Evolutionary conservation across 208 protist species (phyloP).

Genomic region (Endotrypanum monterogeii): DNA sequence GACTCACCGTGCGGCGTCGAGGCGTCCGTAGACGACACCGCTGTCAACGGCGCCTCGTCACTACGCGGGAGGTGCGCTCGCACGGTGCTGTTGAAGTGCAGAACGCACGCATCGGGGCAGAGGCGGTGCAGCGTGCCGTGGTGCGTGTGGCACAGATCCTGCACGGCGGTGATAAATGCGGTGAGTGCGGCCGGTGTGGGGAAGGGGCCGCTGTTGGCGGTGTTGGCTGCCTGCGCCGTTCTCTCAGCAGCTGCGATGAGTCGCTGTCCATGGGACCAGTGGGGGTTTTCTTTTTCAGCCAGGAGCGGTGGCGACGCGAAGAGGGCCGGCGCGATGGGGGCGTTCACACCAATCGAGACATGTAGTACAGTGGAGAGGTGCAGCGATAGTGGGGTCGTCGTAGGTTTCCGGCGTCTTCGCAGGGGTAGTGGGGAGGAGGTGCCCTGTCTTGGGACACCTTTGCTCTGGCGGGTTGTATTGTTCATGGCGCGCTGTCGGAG

Average conservation of each 20-base stretch:
- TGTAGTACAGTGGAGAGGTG: constrained; percentile 2
- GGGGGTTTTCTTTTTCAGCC: not conserved
- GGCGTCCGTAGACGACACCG: not conserved
- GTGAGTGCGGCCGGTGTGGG: constrained; percentile 12
- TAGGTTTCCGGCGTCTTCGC: not conserved
- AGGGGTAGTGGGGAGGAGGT: not conserved
- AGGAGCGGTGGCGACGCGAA: not conserved
- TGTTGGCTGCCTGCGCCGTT: constrained; percentile 8
- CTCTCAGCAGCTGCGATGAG: constrained; percentile 8
- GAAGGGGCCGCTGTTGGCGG: constrained; percentile 20
- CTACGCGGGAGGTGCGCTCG: constrained; percentile 2
- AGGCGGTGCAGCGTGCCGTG: constrained; percentile 19
- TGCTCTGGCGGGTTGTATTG: not conserved
- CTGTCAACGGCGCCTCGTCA: not conserved
- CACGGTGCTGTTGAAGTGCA: constrained; percentile 30
- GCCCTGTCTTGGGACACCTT: not conserved
- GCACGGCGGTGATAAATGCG: constrained; percentile 19
- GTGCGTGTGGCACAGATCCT: constrained; percentile 11
- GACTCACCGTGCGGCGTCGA: not conserved
- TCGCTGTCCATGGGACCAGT: not conserved
- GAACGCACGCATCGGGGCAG: constrained; percentile 15
- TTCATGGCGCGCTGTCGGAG: not conserved
- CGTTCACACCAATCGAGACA: not conserved
- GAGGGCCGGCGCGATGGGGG: not conserved
- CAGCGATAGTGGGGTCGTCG: not conserved